Evolutionary conservation across 2,329 filamentous ascomycete genomes (phyloP), one percentile per base, ranked within the genome.

Genomic region (Aspergillus jensenii): DNA sequence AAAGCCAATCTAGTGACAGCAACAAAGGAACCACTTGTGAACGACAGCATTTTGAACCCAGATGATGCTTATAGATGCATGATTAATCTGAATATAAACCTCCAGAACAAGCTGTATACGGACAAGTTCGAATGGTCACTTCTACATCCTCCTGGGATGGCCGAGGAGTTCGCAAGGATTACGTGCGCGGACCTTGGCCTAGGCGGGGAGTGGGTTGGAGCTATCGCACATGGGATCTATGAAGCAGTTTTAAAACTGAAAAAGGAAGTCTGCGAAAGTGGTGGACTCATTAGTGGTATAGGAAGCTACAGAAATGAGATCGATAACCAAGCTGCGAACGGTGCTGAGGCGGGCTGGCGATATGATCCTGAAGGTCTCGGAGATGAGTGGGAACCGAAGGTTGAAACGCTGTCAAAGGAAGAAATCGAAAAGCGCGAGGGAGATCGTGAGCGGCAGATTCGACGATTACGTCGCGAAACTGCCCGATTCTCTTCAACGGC

Each of bases 71-170:
- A 98, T 75, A 87, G 95, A 49, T 98, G 95, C 72, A 89, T 98
- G 67, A 88, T 99, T 65, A 90, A 87, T 45, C 81, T 99, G 45
- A 96, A 90, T 71, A 90, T 99, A 68, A 97, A 96, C 70, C 83
- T 98, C 21, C 88, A 92, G 53, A 96, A 96, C 56, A 88, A 90
- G 66, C 84, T 98, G 12, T 98, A 97, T 75, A 96, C 91, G 3
- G 95, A 99, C 81, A 96, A 93, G 70, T 98, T 99, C 63, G 93
- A 98, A 73, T 98, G 93, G 93, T 98, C 93, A 5, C 80, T 99
- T 19, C 81, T 96, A 17, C 93, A 98, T 68, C 92, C 93, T 2
- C 90, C 92, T 2, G 93, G 93, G 21, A 92, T 93, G 43, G 91
- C 95, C 0, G 93, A 99, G 74, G 86, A 89, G 12, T 98, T 98